phyloP scores from a whole-genome alignment of 768 basidiomycete species.

The Favolaschia claudopus region DNA sequence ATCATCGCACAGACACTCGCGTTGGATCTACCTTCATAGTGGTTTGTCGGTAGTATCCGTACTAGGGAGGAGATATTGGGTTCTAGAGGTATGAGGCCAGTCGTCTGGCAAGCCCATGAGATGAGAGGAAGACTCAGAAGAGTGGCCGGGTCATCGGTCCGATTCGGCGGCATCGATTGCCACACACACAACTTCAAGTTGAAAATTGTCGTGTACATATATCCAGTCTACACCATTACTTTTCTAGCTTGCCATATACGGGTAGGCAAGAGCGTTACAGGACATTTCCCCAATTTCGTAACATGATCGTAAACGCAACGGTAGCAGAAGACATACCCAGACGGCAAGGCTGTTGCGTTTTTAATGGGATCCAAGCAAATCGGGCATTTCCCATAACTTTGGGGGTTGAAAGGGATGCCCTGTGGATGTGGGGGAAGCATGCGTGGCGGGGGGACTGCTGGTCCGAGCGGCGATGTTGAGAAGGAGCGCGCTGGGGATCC shows the following conservation, averaged over 20 bases:
- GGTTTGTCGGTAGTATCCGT: background rate
- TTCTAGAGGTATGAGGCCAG: conserved; percentile 5
- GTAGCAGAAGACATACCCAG: conserved; percentile 96
- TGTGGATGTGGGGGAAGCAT: conserved; percentile 79
- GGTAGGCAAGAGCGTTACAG: conserved; percentile 82
- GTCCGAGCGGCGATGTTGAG: conserved; percentile 67
- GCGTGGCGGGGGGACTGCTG: conserved; percentile 77
- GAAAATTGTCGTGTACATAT: background rate
- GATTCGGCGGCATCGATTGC: conserved; percentile 16
- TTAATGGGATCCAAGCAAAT: conserved; percentile 75
- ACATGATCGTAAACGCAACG: conserved; percentile 88
- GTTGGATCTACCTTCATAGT: conserved; percentile 18
- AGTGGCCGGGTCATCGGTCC: conserved; percentile 8
- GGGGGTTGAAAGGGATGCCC: conserved; percentile 68
- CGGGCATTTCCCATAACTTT: conserved; percentile 84
- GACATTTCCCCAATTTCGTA: conserved; percentile 80
- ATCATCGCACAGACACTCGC: background rate
- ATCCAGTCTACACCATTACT: conserved; percentile 67
- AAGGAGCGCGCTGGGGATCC: conserved; percentile 84
- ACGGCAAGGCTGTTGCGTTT: conserved; percentile 91
- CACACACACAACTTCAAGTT: conserved; percentile 6
- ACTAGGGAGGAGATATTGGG: background rate
- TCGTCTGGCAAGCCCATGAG: conserved; percentile 16
- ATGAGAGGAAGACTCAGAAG: conserved; percentile 4
- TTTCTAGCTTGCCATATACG: conserved; percentile 87